These are phyloP conservation scores for Pseudodiploospora longispora DNA, from an alignment of 2,329 filamentous ascomycete genomes.

Conservation along the genomic window DNA sequence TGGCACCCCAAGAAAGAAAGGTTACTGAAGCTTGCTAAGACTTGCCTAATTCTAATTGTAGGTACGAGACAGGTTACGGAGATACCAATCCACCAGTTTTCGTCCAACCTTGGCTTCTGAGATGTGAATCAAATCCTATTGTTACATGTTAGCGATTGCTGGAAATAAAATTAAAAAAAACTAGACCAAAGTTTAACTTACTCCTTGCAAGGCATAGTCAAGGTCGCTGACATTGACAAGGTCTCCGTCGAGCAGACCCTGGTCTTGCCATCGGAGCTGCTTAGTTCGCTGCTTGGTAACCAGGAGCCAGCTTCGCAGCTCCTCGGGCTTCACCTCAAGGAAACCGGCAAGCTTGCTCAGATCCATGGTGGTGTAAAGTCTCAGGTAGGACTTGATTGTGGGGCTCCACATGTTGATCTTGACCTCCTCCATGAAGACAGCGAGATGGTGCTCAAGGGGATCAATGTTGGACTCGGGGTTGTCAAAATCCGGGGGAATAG, in stretches of 20 bases:
- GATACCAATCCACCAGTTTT: constrained; percentile 97
- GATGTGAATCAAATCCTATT: constrained; percentile 89
- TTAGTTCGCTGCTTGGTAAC: constrained; percentile 98
- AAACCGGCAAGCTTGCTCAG: constrained; percentile 96
- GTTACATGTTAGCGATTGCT: constrained; percentile 14
- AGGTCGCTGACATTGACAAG: constrained; percentile 89
- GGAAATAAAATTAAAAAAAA: constrained; percentile 6
- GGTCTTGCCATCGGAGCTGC: constrained; percentile 87
- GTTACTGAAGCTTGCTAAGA: constrained; percentile 18
- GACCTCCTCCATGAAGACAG: constrained; percentile 99
- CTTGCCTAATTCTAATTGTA: constrained; percentile 49
- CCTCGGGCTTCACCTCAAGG: constrained; percentile 93
- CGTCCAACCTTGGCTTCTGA: constrained; percentile 97
- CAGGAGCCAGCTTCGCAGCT: constrained; percentile 84
- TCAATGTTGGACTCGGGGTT: constrained; percentile 94
- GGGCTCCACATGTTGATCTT: constrained; percentile 99
- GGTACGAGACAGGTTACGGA: constrained; percentile 90
- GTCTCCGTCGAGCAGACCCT: constrained; percentile 84
- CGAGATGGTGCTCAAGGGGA: constrained; percentile 92
- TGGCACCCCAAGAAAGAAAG: constrained; percentile 5
- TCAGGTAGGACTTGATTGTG: constrained; percentile 95
- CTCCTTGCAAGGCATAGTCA: constrained; percentile 92
- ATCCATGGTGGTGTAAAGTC: constrained; percentile 99
- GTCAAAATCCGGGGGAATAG: constrained; percentile 94
- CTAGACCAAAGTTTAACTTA: constrained; percentile 41